phyloP scores from a whole-genome alignment of 495 filamentous ascomycete species.

The Neohortaea acidophila region DNA sequence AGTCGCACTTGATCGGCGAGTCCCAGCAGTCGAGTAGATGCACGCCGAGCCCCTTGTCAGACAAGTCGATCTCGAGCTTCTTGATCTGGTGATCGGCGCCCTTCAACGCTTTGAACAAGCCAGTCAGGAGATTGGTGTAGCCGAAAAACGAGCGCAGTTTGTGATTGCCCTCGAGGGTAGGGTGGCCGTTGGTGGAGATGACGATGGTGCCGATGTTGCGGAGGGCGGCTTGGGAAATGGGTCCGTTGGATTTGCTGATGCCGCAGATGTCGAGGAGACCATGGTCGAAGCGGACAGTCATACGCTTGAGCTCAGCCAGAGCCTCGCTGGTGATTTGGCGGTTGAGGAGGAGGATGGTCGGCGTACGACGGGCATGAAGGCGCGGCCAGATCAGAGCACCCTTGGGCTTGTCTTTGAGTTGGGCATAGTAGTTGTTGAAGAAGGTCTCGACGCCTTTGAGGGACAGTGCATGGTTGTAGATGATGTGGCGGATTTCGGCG shows the following conservation, averaged over 20 bases:
- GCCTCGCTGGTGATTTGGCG: constrained; percentile 16
- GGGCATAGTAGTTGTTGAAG: constrained; percentile 3
- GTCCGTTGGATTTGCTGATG: constrained; percentile 2
- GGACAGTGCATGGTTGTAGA: constrained; percentile 14
- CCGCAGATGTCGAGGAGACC: constrained; percentile 10
- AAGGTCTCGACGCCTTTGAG: constrained; percentile 6
- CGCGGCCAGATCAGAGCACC: constrained; percentile 2
- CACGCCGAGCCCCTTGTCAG: background rate
- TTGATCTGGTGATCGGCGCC: constrained; percentile 9
- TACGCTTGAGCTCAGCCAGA: background rate
- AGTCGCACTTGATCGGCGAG: constrained; percentile 5
- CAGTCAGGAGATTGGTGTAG: constrained; percentile 7
- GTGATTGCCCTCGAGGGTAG: constrained; percentile 4
- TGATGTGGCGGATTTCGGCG: constrained; percentile 13
- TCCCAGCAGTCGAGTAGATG: constrained; percentile 14
- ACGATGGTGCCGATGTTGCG: constrained; percentile 10
- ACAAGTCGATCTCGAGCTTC: constrained; percentile 9
- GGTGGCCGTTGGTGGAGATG: constrained; percentile 15
- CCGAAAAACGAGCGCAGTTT: constrained; percentile 1
- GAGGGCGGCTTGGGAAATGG: constrained; percentile 4
- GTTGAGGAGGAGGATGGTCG: constrained; percentile 18
- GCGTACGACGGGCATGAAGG: constrained; percentile 7
- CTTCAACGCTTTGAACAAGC: constrained; percentile 3
- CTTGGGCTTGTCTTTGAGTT: constrained; percentile 4
- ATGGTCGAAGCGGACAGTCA: constrained; percentile 11